Evolutionary conservation across 78 protist species (phyloP).

Genomic region (Chrysochromulina tobinii): DNA sequence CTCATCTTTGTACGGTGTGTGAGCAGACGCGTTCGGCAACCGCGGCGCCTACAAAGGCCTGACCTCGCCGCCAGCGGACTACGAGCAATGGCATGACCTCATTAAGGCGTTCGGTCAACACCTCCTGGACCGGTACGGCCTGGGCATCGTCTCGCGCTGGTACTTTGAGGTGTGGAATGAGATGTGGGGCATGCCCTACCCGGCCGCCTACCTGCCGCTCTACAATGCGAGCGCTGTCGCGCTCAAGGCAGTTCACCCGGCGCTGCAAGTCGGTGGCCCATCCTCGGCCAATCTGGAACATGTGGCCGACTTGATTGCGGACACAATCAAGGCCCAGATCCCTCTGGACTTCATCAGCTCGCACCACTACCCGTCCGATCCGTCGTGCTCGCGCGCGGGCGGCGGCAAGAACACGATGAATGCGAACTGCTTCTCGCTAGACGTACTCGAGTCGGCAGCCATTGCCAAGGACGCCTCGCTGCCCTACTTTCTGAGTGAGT

Average conservation of each 20-base stretch:
- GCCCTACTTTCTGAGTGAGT: too few relatives aligned
- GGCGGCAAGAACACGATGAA: too few relatives aligned
- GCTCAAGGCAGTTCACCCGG: not conserved
- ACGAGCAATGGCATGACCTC: not conserved
- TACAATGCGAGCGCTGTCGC: not conserved
- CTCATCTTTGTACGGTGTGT: too few relatives aligned
- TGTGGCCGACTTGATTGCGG: not conserved
- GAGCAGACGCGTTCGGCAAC: too few relatives aligned
- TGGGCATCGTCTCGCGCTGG: not conserved
- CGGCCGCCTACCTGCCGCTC: not conserved
- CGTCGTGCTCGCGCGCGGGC: too few relatives aligned
- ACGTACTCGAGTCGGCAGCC: too few relatives aligned
- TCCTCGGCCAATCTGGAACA: not conserved
- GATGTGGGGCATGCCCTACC: constrained; percentile 5
- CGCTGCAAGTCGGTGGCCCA: not conserved
- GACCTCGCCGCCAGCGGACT: not conserved
- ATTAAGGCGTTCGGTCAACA: not conserved
- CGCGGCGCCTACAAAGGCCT: too few relatives aligned
- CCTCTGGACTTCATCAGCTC: not conserved
- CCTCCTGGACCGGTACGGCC: not conserved
- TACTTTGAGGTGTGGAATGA: not conserved
- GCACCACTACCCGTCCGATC: not conserved
- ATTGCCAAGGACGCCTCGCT: too few relatives aligned
- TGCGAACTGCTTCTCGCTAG: too few relatives aligned
- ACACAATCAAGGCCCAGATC: too few relatives aligned